phyloP scores from a whole-genome alignment of 2,329 filamentous ascomycete species.

The Phialemoniopsis sp. region DNA sequence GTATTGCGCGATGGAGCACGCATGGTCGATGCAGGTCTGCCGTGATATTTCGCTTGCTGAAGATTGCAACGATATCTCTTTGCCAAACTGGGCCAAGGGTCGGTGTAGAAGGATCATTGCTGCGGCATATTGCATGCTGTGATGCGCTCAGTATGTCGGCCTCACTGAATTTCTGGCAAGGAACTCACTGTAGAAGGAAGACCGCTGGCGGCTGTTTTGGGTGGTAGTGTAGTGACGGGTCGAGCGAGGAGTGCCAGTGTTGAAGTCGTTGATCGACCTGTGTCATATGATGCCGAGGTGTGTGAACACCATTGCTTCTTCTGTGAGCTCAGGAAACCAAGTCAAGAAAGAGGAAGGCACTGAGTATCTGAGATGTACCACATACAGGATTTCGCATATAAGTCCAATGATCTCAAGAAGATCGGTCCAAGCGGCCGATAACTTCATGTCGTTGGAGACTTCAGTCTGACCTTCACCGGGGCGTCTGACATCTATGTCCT shows the following conservation, averaged over 20 bases:
- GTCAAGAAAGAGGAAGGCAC: neutral
- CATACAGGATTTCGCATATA: constrained; percentile 2
- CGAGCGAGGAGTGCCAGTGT: constrained; percentile 4
- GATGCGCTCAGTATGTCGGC: neutral
- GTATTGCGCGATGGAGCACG: constrained; percentile 7
- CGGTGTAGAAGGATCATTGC: constrained; percentile 7
- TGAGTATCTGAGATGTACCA: no score
- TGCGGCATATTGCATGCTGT: constrained; percentile 7
- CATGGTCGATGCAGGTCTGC: constrained; percentile 4
- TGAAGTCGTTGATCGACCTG: constrained; percentile 2
- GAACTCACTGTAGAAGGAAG: constrained; percentile 1
- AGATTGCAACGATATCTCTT: neutral
- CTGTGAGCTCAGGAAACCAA: neutral
- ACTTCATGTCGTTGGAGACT: constrained; percentile 1
- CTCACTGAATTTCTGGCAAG: neutral
- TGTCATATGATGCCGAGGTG: constrained; percentile 1
- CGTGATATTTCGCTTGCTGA: constrained; percentile 2
- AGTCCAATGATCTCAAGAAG: constrained; percentile 4
- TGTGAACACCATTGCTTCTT: constrained; percentile 3
- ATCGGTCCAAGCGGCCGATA: constrained; percentile 4
- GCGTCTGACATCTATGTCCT: constrained; percentile 1
- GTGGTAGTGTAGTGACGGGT: constrained; percentile 3
- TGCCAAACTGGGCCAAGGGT: constrained; percentile 6
- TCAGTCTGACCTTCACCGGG: neutral
- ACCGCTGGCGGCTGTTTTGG: constrained; percentile 5